Percentiles rank a stretch among this genome's conserved stretches.
phyloP scores from a whole-genome alignment of 2,329 filamentous ascomycete genomes.

The Fusarium devonianum region DNA sequence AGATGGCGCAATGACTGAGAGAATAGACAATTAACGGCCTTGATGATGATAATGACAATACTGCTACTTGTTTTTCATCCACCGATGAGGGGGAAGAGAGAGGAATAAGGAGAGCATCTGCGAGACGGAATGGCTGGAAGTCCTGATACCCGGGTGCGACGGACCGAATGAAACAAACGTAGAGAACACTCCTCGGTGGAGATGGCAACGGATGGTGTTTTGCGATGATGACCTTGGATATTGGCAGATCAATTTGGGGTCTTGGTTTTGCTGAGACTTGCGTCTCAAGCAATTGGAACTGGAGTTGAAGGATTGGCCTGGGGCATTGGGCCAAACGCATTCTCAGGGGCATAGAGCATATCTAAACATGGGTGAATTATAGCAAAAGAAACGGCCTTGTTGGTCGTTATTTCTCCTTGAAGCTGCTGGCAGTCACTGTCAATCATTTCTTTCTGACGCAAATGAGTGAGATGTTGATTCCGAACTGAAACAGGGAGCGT shows the following conservation, averaged over 20 bases:
- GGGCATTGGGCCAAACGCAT: background rate
- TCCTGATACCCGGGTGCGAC: slow-evolving; percentile 40
- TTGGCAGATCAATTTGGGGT: background rate
- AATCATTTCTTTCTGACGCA: background rate
- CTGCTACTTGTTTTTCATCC: slow-evolving; percentile 6
- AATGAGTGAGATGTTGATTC: background rate
- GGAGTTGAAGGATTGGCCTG: slow-evolving; percentile 26
- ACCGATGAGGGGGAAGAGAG: slow-evolving; percentile 9
- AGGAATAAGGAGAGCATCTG: slow-evolving; percentile 27
- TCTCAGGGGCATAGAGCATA: slow-evolving; percentile 5
- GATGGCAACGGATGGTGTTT: slow-evolving; percentile 34
- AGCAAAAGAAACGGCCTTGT: background rate
- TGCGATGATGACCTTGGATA: slow-evolving; percentile 30
- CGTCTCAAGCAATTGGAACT: background rate
- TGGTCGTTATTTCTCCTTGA: background rate
- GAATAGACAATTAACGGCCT: slow-evolving; percentile 13
- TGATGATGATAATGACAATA: slow-evolving; percentile 33
- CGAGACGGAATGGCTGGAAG: slow-evolving; percentile 33
- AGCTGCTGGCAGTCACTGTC: background rate
- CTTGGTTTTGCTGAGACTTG: background rate
- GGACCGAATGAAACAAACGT: slow-evolving; percentile 34
- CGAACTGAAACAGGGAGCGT: background rate
- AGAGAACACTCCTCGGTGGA: slow-evolving; percentile 36
- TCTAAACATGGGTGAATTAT: background rate
- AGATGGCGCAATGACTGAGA: slow-evolving; percentile 56